Evolutionary conservation across 352 stramenopile genomes (phyloP).

Genomic region (Elongisporangium prolatum): DNA sequence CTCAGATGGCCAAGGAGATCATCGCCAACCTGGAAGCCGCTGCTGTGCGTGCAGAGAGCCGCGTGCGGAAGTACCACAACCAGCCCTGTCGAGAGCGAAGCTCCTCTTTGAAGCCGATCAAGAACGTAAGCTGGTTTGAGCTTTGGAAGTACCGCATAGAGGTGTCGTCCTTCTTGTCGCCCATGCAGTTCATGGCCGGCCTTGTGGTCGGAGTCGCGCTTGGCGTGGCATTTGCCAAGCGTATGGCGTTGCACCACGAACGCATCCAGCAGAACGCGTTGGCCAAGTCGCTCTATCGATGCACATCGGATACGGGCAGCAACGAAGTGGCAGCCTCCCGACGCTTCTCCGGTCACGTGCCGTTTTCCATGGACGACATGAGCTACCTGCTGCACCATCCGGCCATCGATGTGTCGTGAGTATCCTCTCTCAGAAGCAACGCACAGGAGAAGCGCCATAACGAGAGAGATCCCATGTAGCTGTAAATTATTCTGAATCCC

Average conservation of each 20-base stretch:
- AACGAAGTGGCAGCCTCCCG: conserved; percentile 12
- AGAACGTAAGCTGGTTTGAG: conserved; percentile 9
- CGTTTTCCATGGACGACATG: conserved; percentile 27
- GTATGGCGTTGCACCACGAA: conserved; percentile 10
- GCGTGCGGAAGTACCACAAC: not conserved
- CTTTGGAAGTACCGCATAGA: conserved; percentile 16
- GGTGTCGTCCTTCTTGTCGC: conserved; percentile 9
- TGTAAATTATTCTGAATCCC: not conserved
- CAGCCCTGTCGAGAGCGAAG: not conserved
- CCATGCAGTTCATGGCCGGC: conserved; percentile 36
- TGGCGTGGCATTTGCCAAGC: conserved; percentile 24
- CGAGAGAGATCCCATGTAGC: not conserved
- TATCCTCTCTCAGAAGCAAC: not conserved
- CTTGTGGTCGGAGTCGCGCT: conserved; percentile 38
- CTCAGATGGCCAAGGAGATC: conserved; percentile 27
- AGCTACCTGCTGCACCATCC: conserved; percentile 31
- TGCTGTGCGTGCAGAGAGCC: conserved; percentile 7
- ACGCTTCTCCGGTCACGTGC: conserved; percentile 16
- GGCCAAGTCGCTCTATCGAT: conserved; percentile 18
- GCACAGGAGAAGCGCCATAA: not conserved
- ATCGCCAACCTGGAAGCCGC: conserved; percentile 30
- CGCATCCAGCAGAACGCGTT: conserved; percentile 16
- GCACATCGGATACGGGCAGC: conserved; percentile 5
- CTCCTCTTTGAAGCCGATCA: conserved; percentile 2
- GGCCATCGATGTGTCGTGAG: conserved; percentile 35